These are phyloP conservation scores for Hapsidospora chrysogenum DNA, from an alignment of 495 filamentous ascomycete genomes.

Conservation along the genomic window DNA sequence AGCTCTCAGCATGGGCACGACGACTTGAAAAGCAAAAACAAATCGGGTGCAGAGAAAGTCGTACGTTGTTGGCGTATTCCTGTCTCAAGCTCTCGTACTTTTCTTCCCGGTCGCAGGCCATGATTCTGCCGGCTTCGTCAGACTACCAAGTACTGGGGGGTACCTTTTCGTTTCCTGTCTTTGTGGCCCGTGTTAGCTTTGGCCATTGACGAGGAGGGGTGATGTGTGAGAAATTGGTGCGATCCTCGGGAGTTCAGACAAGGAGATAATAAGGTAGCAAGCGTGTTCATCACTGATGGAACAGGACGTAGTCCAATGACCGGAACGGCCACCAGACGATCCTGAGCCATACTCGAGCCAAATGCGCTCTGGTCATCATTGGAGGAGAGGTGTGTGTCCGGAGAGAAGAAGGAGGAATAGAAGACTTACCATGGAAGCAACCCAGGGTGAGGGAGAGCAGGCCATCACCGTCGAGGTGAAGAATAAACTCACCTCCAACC, in stretches of 20 bases:
- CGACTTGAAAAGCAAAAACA: not conserved
- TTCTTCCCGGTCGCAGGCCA: slow-evolving; percentile 83
- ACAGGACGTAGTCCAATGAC: slow-evolving; percentile 5
- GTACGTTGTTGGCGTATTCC: slow-evolving; percentile 61
- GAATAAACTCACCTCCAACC: slow-evolving; percentile 72
- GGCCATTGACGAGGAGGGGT: not conserved
- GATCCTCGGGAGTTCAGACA: no score
- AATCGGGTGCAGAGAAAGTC: slow-evolving; percentile 8
- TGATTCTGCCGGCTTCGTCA: slow-evolving; percentile 61
- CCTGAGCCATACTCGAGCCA: slow-evolving; percentile 85
- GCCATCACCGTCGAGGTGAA: not conserved
- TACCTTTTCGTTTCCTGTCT: slow-evolving; percentile 1
- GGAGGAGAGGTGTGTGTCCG: slow-evolving; percentile 7
- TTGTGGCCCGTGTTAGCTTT: not conserved
- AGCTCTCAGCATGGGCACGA: slow-evolving; percentile 23
- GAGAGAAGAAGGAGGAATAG: slow-evolving; percentile 7
- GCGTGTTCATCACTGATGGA: slow-evolving; percentile 88
- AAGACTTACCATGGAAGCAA: slow-evolving; percentile 7
- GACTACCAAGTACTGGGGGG: no score
- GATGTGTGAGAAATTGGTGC: not conserved
- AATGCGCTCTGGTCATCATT: slow-evolving; percentile 99
- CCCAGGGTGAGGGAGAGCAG: not conserved
- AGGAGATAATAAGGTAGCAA: slow-evolving; percentile 86
- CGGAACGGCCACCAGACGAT: slow-evolving; percentile 18
- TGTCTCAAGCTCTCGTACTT: slow-evolving; percentile 57